Conservation (phyloP, 257 asterid species). For the Cordia subcordata region DNA sequence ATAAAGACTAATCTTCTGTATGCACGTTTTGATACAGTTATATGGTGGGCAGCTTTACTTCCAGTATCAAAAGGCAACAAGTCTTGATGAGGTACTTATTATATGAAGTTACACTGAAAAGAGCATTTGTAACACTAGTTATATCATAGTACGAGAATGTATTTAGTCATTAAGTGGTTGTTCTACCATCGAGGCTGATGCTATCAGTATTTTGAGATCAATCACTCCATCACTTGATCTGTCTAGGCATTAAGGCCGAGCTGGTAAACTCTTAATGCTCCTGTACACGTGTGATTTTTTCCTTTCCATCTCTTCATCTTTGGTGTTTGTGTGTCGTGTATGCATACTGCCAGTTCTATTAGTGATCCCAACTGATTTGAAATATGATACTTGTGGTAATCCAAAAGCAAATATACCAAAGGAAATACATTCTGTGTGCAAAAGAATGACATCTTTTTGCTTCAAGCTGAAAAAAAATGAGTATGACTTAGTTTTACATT, state of each 20-base stretch:
- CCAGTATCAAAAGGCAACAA: slow-evolving; percentile 59
- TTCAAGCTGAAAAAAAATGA: too few species aligned
- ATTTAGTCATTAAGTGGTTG: slow-evolving; percentile 45
- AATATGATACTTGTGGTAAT: too few species aligned
- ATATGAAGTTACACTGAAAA: slow-evolving; percentile 28
- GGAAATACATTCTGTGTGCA: too few species aligned
- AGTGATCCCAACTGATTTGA: too few species aligned
- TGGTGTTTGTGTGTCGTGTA: too few species aligned
- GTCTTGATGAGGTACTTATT: slow-evolving; percentile 76
- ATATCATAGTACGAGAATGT: slow-evolving; percentile 44
- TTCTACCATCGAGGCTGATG: slow-evolving; percentile 57
- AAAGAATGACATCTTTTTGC: too few species aligned
- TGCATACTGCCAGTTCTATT: too few species aligned
- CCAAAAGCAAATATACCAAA: too few species aligned
- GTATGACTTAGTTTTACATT: too few species aligned
- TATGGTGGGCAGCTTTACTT: slow-evolving; percentile 53
- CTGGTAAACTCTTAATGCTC: slow-evolving; percentile 44
- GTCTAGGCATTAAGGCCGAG: slow-evolving; percentile 89
- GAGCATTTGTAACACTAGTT: slow-evolving; percentile 12
- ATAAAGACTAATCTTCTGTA: not conserved
- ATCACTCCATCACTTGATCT: slow-evolving; percentile 75
- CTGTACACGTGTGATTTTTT: not conserved
- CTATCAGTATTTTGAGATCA: slow-evolving; percentile 61
- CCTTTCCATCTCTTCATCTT: too few species aligned
- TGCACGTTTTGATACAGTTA: slow-evolving; percentile 16